Percentiles rank a stretch among this genome's conserved stretches.
Evolutionary conservation across 2,329 filamentous ascomycete species (phyloP).

Genomic region (Pezicula neosporulosa): DNA sequence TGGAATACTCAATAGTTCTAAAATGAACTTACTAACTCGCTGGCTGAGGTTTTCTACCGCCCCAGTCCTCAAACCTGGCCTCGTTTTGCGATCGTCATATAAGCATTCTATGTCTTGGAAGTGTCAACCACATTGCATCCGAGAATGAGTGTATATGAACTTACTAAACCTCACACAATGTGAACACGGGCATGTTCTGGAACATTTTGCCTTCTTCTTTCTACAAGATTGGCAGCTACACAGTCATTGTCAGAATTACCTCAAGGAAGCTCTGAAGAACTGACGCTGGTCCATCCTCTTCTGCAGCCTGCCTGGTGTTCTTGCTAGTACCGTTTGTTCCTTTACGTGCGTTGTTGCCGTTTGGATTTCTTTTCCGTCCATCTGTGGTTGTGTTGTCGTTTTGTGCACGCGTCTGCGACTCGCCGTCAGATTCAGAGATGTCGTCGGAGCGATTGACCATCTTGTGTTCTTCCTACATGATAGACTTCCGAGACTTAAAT

Average conservation of each 20-base stretch:
- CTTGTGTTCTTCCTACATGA: too few relatives aligned
- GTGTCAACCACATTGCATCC: neutral
- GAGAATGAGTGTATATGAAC: conserved; percentile 3
- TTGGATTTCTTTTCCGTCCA: too few relatives aligned
- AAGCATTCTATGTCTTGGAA: conserved; percentile 24
- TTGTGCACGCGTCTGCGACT: neutral
- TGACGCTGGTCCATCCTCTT: conserved; percentile 10
- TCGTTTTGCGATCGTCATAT: conserved; percentile 28
- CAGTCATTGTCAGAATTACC: too few relatives aligned
- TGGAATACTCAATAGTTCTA: too few relatives aligned
- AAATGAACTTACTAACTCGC: conserved; percentile 19
- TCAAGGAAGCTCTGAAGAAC: neutral
- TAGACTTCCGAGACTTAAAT: too few relatives aligned
- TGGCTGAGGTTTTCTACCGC: conserved; percentile 30
- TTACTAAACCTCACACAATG: conserved; percentile 33
- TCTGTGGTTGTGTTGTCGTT: neutral
- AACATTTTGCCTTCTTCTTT: conserved; percentile 42
- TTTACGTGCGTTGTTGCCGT: neutral
- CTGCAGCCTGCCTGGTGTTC: conserved; percentile 1
- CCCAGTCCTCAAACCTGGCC: conserved; percentile 29
- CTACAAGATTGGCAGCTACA: conserved; percentile 37
- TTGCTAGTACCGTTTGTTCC: neutral
- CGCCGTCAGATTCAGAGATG: neutral
- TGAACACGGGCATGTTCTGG: conserved; percentile 38
- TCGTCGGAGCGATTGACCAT: too few relatives aligned